Evolutionary conservation across 192 early-diverging fungal genomes (phyloP), one percentile per base, ranked within the genome.

Genomic region (Coemansia sp.): DNA sequence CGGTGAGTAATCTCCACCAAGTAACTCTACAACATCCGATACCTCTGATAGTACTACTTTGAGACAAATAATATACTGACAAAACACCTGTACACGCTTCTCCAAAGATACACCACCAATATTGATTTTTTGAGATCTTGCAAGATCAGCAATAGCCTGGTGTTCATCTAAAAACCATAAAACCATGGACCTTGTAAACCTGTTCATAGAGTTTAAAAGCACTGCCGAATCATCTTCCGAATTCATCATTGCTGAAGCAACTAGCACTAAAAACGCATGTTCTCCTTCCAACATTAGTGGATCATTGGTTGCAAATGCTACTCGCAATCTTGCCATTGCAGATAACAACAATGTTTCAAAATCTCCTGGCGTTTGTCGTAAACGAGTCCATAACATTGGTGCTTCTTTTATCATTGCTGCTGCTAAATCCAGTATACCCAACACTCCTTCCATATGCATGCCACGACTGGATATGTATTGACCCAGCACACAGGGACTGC

Each of bases 101-200:
- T 44, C 35, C n/a, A n/a, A n/a, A n/a, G n/a, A n/a, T n/a, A n/a
- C n/a, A n/a, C n/a, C n/a, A n/a, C n/a, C n/a, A 15, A 44, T 9
- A 44, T 44, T 25, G 9, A 5, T 24, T 5, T 14, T 5, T 41
- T 18, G 20, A 38, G 19, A 17, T 40, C 28, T 27, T 11, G 15
- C 6, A 18, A 20, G 15, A 39, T 40, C 11, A 19, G 60, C 47
- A 17, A 75, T 53, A 28, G 37, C 26, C 25, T 15, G 9, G 26
- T 64, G 64, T 46, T 75, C 65, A n/a, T 67, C 72, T 18, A 75
- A 23, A 29, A 75, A 67, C 65, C 64, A 59, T 18, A 38, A 51
- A 8, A 67, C 60, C 45, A 75, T 55, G 1, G 64, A 47, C 3
- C 30, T 26, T 9, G 60, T 34, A 33, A 75, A 64, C 17, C 33